Base-by-base conservation (phyloP, 1,284 basidiomycete genomes). In the Cystobasidium sp. region DNA sequence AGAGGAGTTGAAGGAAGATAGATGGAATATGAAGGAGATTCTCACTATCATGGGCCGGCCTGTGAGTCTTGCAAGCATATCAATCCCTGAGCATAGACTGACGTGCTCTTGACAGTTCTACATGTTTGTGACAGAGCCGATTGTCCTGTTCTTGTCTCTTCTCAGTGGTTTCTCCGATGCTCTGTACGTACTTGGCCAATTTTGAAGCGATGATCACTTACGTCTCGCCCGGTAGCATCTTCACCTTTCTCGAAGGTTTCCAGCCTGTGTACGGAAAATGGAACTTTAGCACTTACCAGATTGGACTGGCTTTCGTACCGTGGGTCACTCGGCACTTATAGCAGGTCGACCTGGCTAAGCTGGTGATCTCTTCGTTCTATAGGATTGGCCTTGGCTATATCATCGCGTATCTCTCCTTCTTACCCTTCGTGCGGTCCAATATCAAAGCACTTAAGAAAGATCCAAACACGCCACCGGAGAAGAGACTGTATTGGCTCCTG, bases 181-280 rank as follows among this genome's bases (percentile, higher is more conserved):
- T n/a, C 75, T 81, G 84, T 73, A 83, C 16, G 37, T 59, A 37
- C 20, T 44, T 52, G n/a, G 16, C 18, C 14, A 20, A 20, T 4
- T 56, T 20, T 37, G 14, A 22, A n/a, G 16, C 4, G 2, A 56
- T 18, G 24, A n/a, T 22, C 31, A 14, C 16, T n/a, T 1, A 18
- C 24, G 39, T 10, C 16, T 16, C 47, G 10, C 18, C 14, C 31
- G 80, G 79, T 22, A 81, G 80, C 20, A 59, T 65, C 77, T 84
- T 84, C 76, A 83, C 82, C 58, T 84, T 84, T 78, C 75, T 83
- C 61, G 81, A 84, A 75, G 81, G 81, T 0, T 84, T 83, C 79
- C 76, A 78, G 6, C 80, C 82, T 3, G 83, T 84, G n/a, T 84
- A 81, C 78, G 73, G 78, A 75, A 81, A 84, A 62, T 85, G 83